Evolutionary conservation across 75 land plant species (phyloP).

Genomic region (Cupressus sempervirens): DNA sequence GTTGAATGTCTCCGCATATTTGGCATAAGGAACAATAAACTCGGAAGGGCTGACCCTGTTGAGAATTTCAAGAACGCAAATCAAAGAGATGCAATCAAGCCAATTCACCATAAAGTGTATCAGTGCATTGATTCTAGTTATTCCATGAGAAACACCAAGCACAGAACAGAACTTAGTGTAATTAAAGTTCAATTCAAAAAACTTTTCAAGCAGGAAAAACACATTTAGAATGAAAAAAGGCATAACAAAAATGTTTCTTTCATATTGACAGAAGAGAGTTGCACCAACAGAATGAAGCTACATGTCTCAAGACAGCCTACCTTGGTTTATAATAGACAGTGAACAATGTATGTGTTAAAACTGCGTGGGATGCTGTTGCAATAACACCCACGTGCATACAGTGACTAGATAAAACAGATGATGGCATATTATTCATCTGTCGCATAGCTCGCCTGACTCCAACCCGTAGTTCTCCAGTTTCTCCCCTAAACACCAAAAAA

Average conservation of each 20-base stretch:
- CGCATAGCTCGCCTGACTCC: constrained; percentile 58
- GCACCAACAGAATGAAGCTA: background rate
- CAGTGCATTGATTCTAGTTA: background rate
- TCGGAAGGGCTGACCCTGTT: constrained; percentile 59
- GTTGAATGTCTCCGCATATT: constrained; percentile 43
- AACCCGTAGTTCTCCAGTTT: constrained; percentile 59
- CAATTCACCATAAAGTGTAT: background rate
- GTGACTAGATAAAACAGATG: constrained; percentile 70
- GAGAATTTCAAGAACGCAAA: background rate
- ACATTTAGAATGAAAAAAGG: background rate
- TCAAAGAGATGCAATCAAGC: background rate
- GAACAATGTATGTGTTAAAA: constrained; percentile 54
- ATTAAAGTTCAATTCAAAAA: no score
- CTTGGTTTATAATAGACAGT: constrained; percentile 73
- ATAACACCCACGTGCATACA: constrained; percentile 85
- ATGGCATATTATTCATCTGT: constrained; percentile 43
- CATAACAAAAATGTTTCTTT: background rate
- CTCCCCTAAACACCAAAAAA: constrained; percentile 37
- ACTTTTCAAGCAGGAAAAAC: no score
- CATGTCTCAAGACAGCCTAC: constrained; percentile 16
- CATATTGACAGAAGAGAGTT: background rate
- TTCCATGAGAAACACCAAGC: background rate
- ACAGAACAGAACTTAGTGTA: background rate
- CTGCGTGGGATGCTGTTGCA: constrained; percentile 84
- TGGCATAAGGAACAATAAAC: constrained; percentile 50